Conservation (phyloP, 2,329 filamentous ascomycete species). For the Ilyonectria destructans region DNA sequence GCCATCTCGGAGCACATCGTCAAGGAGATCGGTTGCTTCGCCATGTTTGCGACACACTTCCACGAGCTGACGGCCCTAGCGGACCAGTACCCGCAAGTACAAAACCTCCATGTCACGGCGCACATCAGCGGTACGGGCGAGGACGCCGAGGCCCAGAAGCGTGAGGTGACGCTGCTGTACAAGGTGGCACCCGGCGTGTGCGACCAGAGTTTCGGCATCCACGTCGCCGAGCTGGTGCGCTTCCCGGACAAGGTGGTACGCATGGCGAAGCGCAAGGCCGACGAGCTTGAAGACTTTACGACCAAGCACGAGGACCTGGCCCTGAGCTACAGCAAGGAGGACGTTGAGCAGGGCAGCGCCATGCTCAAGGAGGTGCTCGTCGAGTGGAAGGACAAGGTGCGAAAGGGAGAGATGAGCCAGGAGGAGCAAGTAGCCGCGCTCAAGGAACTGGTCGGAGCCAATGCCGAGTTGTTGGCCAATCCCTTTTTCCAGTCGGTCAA, state of each 20-base stretch:
- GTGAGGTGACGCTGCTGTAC: conserved; percentile 95
- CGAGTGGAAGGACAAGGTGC: conserved; percentile 87
- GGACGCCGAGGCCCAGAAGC: conserved; percentile 65
- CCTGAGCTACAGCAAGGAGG: conserved; percentile 81
- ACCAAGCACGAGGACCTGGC: conserved; percentile 78
- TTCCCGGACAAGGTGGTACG: conserved; percentile 98
- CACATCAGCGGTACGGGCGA: conserved; percentile 79
- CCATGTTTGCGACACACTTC: conserved; percentile 98
- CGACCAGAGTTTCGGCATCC: conserved; percentile 98
- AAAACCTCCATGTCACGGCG: conserved; percentile 95
- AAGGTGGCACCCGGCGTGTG: conserved; percentile 96
- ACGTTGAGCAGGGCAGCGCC: conserved; percentile 90
- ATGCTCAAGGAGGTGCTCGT: conserved; percentile 88
- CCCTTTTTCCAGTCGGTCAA: conserved; percentile 81
- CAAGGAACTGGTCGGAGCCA: conserved; percentile 83
- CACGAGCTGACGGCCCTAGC: conserved; percentile 95
- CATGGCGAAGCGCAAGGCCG: conserved; percentile 99
- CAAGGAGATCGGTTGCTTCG: conserved; percentile 93
- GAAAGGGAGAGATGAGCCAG: conserved; percentile 73
- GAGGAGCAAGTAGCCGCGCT: conserved; percentile 86
- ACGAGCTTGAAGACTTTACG: conserved; percentile 97
- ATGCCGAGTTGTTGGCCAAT: conserved; percentile 76
- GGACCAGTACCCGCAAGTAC: conserved; percentile 88
- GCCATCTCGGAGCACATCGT: conserved; percentile 98
- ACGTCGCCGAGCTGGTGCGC: conserved; percentile 95